These are phyloP conservation scores for Globisporangium spinosum DNA, from an alignment of 352 stramenopile species.

Conservation along the genomic window DNA sequence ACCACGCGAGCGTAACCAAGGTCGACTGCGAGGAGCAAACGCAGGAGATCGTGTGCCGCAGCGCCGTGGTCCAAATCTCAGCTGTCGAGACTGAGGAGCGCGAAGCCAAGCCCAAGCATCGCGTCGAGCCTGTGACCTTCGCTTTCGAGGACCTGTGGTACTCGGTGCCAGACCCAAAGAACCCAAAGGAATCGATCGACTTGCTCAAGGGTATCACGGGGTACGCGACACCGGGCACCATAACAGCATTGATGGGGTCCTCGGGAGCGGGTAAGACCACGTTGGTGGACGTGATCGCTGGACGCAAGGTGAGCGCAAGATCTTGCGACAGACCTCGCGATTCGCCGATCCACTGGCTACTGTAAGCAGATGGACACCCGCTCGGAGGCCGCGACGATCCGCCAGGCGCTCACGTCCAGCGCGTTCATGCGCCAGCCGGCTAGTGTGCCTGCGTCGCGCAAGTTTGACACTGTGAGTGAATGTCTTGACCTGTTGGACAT, in stretches of 20 bases:
- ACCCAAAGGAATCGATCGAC: slow-evolving; percentile 33
- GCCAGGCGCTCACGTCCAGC: slow-evolving; percentile 88
- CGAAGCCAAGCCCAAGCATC: background rate
- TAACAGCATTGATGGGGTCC: slow-evolving; percentile 85
- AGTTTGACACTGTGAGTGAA: slow-evolving; percentile 19
- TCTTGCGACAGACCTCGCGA: slow-evolving; percentile 25
- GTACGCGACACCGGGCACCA: slow-evolving; percentile 27
- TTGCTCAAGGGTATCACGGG: slow-evolving; percentile 43
- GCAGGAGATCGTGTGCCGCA: slow-evolving; percentile 11
- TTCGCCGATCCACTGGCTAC: slow-evolving; percentile 45
- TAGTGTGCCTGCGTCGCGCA: slow-evolving; percentile 9
- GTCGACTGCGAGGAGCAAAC: slow-evolving; percentile 6
- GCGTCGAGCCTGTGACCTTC: slow-evolving; percentile 20
- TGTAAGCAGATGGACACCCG: slow-evolving; percentile 89
- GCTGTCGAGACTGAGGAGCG: background rate
- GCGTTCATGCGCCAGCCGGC: slow-evolving; percentile 63
- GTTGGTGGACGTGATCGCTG: slow-evolving; percentile 92
- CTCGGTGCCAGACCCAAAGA: slow-evolving; percentile 23
- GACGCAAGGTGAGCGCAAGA: slow-evolving; percentile 79
- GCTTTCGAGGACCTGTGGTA: slow-evolving; percentile 28
- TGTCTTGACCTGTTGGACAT: slow-evolving; percentile 19
- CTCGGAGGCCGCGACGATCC: slow-evolving; percentile 82
- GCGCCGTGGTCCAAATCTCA: slow-evolving; percentile 2
- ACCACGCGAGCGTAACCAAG: slow-evolving; percentile 13
- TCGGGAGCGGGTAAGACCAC: slow-evolving; percentile 84